These are phyloP conservation scores for Cytospora chrysosperma DNA, from an alignment of 2,329 filamentous ascomycete species.

Conservation along the genomic window DNA sequence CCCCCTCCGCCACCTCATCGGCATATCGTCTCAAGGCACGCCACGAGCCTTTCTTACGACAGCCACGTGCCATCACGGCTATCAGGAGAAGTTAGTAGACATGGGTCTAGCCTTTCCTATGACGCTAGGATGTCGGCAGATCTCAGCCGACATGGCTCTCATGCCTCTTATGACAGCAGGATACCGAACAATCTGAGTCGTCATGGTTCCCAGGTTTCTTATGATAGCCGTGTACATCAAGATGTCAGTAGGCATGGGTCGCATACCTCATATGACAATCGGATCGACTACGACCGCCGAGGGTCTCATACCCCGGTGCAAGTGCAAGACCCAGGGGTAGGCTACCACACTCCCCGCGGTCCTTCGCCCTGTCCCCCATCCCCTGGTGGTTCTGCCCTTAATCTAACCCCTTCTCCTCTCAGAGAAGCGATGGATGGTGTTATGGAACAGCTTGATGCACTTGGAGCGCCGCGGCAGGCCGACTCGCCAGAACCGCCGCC, in stretches of 20 bases:
- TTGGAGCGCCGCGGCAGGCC: slow-evolving; percentile 62
- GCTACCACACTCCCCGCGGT: slow-evolving; percentile 54
- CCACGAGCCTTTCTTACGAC: slow-evolving; percentile 26
- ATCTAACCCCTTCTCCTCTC: slow-evolving; percentile 78
- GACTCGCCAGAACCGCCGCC: slow-evolving; percentile 52
- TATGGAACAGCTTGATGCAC: slow-evolving; percentile 89
- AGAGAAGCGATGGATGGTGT: slow-evolving; percentile 97
- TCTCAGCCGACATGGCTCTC: slow-evolving; percentile 33
- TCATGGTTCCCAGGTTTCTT: slow-evolving; percentile 25
- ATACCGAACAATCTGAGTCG: slow-evolving; percentile 14
- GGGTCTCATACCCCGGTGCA: slow-evolving; percentile 36
- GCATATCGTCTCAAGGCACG: slow-evolving; percentile 45
- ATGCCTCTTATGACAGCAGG: slow-evolving; percentile 33
- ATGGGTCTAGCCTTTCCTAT: slow-evolving; percentile 23
- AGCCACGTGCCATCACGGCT: slow-evolving; percentile 20
- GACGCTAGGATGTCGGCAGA: slow-evolving; percentile 20
- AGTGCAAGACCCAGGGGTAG: slow-evolving; percentile 40
- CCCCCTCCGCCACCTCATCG: slow-evolving; percentile 83
- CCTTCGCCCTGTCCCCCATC: slow-evolving; percentile 68
- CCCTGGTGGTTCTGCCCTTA: slow-evolving; percentile 60
- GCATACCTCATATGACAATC: slow-evolving; percentile 37
- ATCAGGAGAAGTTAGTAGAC: slow-evolving; percentile 19
- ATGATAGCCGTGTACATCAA: slow-evolving; percentile 21
- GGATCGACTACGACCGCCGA: slow-evolving; percentile 25
- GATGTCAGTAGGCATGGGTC: slow-evolving; percentile 37